Base-by-base conservation (phyloP, 192 early-diverging fungal species). In the Lunasporangiospora selenospora region DNA sequence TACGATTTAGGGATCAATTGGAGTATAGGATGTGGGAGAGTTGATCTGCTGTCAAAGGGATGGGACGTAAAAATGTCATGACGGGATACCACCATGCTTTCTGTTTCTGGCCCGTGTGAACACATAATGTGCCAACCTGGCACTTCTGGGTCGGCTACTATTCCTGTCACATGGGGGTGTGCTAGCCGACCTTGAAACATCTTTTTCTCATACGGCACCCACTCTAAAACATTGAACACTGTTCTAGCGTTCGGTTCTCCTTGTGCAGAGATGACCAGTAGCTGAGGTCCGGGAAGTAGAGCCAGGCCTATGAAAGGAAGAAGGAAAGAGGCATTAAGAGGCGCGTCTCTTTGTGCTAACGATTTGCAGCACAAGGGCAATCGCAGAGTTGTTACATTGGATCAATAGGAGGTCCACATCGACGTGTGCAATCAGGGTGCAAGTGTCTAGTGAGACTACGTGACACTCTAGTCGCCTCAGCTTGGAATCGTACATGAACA, bases 391-490 rank as follows among this genome's bases (percentile, higher is more conserved):
- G 56, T 39, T 53, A 67, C 65, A 24, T 23, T 40, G 29, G 24
- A 67, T 21, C 6, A 31, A 38, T 1, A 16, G 39, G 12, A 67
- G 57, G 12, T 18, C 30, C 38, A 67, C 4, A 6, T 37, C 65
- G 3, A 58, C 23, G 15, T 29, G 21, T 13, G 42, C 65, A 9
- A 67, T 23, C 3, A 44, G 36, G 2, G 43, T 16, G 10, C 57
- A 50, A n/a, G 10, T 21, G 18, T 45, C 29, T 13, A 50, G 33
- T 5, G 46, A 27, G 6, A 67, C 13, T 26, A 26, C 18, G 30
- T 67, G 65, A 30, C 65, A 67, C 34, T 67, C 65, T 30, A 67
- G 16, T 24, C 47, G 56, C 37, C 46, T 33, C 33, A 59, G 24
- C 18, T 13, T 33, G 7, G 18, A 6, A 33, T 67, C 57, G 32